Conservation (phyloP, 1,284 basidiomycete genomes). For the Boletellus sp. region DNA sequence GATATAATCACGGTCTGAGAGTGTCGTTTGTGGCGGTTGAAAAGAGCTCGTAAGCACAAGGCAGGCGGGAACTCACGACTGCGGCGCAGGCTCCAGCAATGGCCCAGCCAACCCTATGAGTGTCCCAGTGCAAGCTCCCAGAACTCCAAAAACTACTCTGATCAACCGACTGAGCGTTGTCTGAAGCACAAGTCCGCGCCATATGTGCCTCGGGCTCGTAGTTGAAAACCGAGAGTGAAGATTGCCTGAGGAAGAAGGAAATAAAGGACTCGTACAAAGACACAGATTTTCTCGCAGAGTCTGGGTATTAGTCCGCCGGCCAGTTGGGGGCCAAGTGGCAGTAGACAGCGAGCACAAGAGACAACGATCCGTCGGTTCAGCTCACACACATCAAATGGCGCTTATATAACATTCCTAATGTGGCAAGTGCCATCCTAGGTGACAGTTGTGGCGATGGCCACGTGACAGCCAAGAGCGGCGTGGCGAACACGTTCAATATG, state of each 20-base stretch:
- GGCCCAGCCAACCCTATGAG: slow-evolving; percentile 71
- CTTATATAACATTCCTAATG: slow-evolving; percentile 12
- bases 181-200: slow-evolving; percentile 44
- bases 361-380: background rate
- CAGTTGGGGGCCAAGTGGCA: slow-evolving; percentile 1
- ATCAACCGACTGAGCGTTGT: slow-evolving; percentile 49
- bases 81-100: slow-evolving; percentile 63
- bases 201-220: slow-evolving; percentile 12
- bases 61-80: slow-evolving; percentile 43
- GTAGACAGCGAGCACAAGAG: slow-evolving; percentile 1
- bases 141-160: slow-evolving; percentile 60
- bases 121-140: slow-evolving; percentile 52
- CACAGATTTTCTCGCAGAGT: slow-evolving; percentile 2
- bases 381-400: background rate
- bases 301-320: slow-evolving; percentile 5
- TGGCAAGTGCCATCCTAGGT: background rate
- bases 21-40: slow-evolving; percentile 2
- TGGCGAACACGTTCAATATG: too few species aligned
- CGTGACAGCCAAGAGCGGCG: too few species aligned
- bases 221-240: background rate
- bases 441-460: too few species aligned
- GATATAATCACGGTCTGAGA: slow-evolving; percentile 61
- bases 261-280: slow-evolving; percentile 9
- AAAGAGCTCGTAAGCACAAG: background rate
- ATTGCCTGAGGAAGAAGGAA: background rate